A percentile compares a stretch with the other conserved stretches of the same genome.
phyloP scores from a whole-genome alignment of 2,329 filamentous ascomycete genomes.

The Neonectria punicea region DNA sequence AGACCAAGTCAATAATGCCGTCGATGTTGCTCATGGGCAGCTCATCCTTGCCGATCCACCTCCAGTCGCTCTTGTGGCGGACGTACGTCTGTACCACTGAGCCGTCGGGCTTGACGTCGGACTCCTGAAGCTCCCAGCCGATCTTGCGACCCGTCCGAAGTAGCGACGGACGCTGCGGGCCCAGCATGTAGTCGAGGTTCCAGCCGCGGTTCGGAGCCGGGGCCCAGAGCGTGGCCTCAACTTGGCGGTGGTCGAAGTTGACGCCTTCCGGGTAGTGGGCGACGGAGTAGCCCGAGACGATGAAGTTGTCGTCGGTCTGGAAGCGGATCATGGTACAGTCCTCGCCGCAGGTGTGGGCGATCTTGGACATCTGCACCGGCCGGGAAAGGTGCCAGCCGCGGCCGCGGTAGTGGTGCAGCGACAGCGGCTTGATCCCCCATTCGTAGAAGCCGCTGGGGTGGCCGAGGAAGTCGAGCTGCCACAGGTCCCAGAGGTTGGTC shows the following conservation, averaged over 20 bases:
- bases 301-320: slow-evolving; percentile 62
- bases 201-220: slow-evolving; percentile 60
- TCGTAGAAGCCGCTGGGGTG: slow-evolving; percentile 74
- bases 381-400: slow-evolving; percentile 65
- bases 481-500: slow-evolving; percentile 66
- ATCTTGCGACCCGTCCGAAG: slow-evolving; percentile 62
- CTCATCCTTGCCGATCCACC: slow-evolving; percentile 61
- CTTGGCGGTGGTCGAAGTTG: slow-evolving; percentile 59
- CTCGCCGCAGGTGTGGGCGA: slow-evolving; percentile 69
- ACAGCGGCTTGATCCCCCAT: slow-evolving; percentile 67
- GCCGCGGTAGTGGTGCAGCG: slow-evolving; percentile 72
- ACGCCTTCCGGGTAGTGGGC: slow-evolving; percentile 65
- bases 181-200: slow-evolving; percentile 63
- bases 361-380: slow-evolving; percentile 66
- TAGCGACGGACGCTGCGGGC: slow-evolving; percentile 59
- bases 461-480: slow-evolving; percentile 69
- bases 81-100: slow-evolving; percentile 65
- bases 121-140: slow-evolving; percentile 65
- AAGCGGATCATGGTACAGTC: slow-evolving; percentile 70
- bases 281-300: slow-evolving; percentile 70
- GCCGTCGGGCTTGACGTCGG: slow-evolving; percentile 58
- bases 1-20: slow-evolving; percentile 67
- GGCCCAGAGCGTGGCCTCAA: slow-evolving; percentile 64
- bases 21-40: slow-evolving; percentile 63
- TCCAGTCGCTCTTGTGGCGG: slow-evolving; percentile 61